Conservation (phyloP, 179 eudicot species). For the Heliamphora pulchella region DNA sequence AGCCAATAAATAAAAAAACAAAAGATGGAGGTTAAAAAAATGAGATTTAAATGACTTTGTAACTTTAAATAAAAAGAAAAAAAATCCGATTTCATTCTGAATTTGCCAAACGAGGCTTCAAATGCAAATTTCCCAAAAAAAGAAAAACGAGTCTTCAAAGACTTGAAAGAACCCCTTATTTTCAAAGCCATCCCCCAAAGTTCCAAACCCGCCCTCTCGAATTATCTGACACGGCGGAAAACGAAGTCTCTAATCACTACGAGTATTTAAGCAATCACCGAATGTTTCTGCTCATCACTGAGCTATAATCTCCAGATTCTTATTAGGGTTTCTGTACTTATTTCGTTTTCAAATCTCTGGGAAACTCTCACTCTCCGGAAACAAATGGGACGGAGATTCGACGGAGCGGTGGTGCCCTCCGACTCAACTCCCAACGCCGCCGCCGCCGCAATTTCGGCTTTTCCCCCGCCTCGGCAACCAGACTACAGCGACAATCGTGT, state of each 20-base stretch:
- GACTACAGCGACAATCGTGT: slow-evolving; percentile 12
- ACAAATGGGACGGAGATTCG: neutral
- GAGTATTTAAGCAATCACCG: neutral
- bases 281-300: neutral
- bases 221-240: too few relatives aligned
- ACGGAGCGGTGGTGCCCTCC: slow-evolving; percentile 5
- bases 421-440: neutral
- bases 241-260: neutral
- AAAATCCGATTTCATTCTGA: too few relatives aligned
- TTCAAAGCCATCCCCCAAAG: too few relatives aligned
- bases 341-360: neutral
- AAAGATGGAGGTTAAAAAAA: too few relatives aligned
- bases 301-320: slow-evolving; percentile 8
- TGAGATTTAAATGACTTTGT: too few relatives aligned
- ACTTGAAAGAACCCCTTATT: too few relatives aligned
- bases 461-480: slow-evolving; percentile 8
- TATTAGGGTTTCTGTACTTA: neutral
- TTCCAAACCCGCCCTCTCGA: too few relatives aligned
- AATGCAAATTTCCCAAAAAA: too few relatives aligned
- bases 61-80: too few relatives aligned
- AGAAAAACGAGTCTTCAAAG: too few relatives aligned
- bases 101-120: too few relatives aligned
- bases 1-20: too few relatives aligned
- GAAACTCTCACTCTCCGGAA: neutral
- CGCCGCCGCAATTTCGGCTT: neutral